Conservation (phyloP, 2,329 filamentous ascomycete species). For the Venturia pyrina region DNA sequence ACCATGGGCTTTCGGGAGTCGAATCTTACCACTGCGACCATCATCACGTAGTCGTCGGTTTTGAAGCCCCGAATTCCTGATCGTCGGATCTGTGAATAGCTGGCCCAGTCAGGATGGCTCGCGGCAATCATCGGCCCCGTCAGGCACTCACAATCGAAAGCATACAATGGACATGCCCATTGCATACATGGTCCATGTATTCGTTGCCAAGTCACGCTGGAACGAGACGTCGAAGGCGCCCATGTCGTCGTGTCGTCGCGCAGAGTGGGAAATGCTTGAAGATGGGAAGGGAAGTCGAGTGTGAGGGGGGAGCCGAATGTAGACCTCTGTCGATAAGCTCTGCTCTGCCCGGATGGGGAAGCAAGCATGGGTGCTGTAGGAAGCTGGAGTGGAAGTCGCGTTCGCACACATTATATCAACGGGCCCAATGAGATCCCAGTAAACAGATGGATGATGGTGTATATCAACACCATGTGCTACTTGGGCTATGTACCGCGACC, state of each 20-base stretch:
- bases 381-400: background rate
- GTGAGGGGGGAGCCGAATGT: background rate
- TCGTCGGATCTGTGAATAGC: constrained; percentile 14
- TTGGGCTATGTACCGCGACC: background rate
- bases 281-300: background rate
- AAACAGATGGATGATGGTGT: background rate
- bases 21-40: constrained; percentile 11
- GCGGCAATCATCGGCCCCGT: background rate
- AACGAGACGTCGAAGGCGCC: constrained; percentile 4
- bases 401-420: too few species aligned
- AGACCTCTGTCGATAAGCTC: background rate
- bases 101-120: constrained; percentile 3
- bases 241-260: background rate
- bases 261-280: background rate
- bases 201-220: constrained; percentile 13
- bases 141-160: constrained; percentile 14
- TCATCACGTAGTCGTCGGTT: constrained; percentile 15
- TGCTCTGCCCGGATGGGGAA: background rate
- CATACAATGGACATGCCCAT: constrained; percentile 14
- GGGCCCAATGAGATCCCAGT: too few species aligned
- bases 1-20: background rate
- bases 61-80: constrained; percentile 12
- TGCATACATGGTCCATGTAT: constrained; percentile 16
- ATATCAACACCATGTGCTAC: background rate
- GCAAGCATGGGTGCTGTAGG: background rate